A percentile compares a stretch with the other conserved stretches of the same genome.
phyloP scores from a whole-genome alignment of 1,139 yeast species.

The Yamadazyma conglobata region DNA sequence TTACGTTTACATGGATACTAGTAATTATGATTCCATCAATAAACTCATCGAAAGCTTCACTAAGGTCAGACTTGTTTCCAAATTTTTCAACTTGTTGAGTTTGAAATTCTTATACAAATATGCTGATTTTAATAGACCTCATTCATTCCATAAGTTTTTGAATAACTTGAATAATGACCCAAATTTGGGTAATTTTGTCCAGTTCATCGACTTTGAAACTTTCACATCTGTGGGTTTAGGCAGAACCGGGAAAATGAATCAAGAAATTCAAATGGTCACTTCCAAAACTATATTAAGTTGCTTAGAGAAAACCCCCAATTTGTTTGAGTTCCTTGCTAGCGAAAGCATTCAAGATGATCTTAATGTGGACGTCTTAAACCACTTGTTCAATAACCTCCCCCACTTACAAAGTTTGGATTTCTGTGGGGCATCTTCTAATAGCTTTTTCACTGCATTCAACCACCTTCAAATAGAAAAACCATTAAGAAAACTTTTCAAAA shows the following conservation, averaged over 20 bases:
- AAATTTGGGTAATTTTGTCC: constrained; percentile 61
- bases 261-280: constrained; percentile 89
- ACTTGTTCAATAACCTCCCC: constrained; percentile 57
- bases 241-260: constrained; percentile 83
- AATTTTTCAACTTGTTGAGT: constrained; percentile 32
- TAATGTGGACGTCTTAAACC: constrained; percentile 56
- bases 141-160: constrained; percentile 71
- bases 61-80: constrained; percentile 27
- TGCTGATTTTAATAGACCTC: constrained; percentile 76
- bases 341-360: constrained; percentile 87
- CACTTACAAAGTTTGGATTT: constrained; percentile 73
- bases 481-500: constrained; percentile 41
- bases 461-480: constrained; percentile 19
- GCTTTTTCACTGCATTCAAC: constrained; percentile 62
- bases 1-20: constrained; percentile 38
- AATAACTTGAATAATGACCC: constrained; percentile 49
- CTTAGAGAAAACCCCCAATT: constrained; percentile 58
- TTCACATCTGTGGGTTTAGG: constrained; percentile 91
- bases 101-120: constrained; percentile 55
- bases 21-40: constrained; percentile 32
- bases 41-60: constrained; percentile 42
- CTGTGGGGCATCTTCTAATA: constrained; percentile 78
- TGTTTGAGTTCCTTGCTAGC: constrained; percentile 75
- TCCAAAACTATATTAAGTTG: constrained; percentile 64
- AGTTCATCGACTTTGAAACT: constrained; percentile 81